Evolutionary conservation across 2,329 filamentous ascomycete genomes (phyloP), one percentile per base, ranked within the genome.

Genomic region (Byssochlamys sp.): DNA sequence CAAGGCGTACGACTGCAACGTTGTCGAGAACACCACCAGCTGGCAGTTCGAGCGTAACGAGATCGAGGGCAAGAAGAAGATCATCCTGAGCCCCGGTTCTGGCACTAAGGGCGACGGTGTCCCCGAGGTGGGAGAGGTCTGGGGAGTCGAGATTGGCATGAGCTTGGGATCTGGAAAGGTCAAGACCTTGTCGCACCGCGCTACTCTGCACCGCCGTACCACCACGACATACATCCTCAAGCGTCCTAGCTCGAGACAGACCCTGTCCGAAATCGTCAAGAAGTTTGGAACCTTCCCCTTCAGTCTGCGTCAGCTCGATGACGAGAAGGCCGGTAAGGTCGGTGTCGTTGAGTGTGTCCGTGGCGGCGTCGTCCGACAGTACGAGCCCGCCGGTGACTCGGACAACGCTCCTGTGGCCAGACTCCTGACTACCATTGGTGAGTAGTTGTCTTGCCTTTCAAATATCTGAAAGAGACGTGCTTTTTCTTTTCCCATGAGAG

Each of bases 201-300:
- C 94, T 55, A 99, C 94, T 53, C 84, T 99, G 63, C 91, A 97
- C 79, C 90, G 92, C 72, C 89, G 92, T 69, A 97, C 94, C 58
- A 87, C 84, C 65, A 91, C 90, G 66, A 96, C 90, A 60, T 96
- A 96, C 76, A 86, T 86, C 60, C 82, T 99, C 64, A 99, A 97
- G 85, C 87, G 94, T 65, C 90, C 90, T 60, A 95, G 90, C 64
- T 96, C 92, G 55, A 86, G 92, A 72, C 90, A 95, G 77, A 88
- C 92, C 54, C 82, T 97, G 55, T 95, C 91, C 52, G 94, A 97
- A 78, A 88, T 96, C 60, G 87, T 95, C 74, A 95, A 92, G 85
- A 96, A 92, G 80, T 99, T 97, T 71, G 91, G 92, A 64, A 90
- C 85, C 61, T 99, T 99, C 83, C 94, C 94, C 67, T 99, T 99